Percentiles rank a stretch among this genome's conserved stretches.
These are phyloP conservation scores for Fusarium pseudoanthophilum DNA, from an alignment of 2,329 filamentous ascomycete genomes.

Conservation along the genomic window DNA sequence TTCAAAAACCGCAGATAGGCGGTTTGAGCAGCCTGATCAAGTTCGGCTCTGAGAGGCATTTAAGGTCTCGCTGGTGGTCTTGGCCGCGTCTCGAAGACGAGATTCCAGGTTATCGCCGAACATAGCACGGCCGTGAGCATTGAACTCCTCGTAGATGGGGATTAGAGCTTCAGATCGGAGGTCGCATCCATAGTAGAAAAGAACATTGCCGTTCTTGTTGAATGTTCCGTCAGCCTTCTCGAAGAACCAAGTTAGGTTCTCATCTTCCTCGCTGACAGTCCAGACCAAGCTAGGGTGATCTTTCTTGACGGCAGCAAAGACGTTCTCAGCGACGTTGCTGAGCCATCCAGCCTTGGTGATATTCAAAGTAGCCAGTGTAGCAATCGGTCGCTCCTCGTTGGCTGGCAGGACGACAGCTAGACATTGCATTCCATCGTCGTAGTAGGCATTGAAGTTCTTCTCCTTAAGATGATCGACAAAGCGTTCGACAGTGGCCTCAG, in stretches of 20 bases:
- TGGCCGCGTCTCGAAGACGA: conserved; percentile 81
- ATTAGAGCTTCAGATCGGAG: conserved; percentile 79
- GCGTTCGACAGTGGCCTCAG: conserved; percentile 83
- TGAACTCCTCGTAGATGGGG: conserved; percentile 80
- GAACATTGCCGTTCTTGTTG: conserved; percentile 83
- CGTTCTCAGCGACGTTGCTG: conserved; percentile 93
- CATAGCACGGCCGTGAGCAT: conserved; percentile 83
- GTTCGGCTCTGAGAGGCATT: conserved; percentile 43
- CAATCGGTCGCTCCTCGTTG: conserved; percentile 71
- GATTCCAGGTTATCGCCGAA: conserved; percentile 90
- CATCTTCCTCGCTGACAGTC: conserved; percentile 96
- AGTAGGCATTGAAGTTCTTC: conserved; percentile 90
- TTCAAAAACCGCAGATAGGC: not conserved
- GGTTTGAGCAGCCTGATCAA: conserved; percentile 18
- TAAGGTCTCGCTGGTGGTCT: conserved; percentile 69
- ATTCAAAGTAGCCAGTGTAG: conserved; percentile 88
- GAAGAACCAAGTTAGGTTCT: conserved; percentile 98
- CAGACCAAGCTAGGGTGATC: conserved; percentile 91
- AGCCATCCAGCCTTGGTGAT: conserved; percentile 96
- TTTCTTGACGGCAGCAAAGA: conserved; percentile 93
- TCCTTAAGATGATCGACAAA: conserved; percentile 83
- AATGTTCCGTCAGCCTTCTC: conserved; percentile 96
- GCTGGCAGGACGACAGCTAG: conserved; percentile 88
- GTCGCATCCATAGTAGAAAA: conserved; percentile 96
- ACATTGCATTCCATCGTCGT: conserved; percentile 92